Conservation (phyloP, 1,284 basidiomycete genomes). For the Megacollybia platyphylla region DNA sequence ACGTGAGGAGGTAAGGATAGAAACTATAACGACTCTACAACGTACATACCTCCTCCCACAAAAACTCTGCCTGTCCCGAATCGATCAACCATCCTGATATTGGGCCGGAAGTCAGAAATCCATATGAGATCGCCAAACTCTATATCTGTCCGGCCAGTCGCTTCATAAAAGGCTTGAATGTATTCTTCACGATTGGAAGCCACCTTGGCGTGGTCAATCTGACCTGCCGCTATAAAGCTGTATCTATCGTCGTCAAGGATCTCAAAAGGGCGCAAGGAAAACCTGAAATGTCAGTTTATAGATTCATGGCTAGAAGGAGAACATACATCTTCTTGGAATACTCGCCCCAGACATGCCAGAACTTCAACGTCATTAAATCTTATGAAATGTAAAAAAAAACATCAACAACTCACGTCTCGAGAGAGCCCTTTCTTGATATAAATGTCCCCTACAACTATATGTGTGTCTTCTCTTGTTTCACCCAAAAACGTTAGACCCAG, state of each 20-base stretch:
- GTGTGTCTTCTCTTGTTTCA: constrained; percentile 12
- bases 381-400: not conserved
- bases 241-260: constrained; percentile 16
- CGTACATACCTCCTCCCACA: constrained; percentile 16
- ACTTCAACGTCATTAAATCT: constrained; percentile 9
- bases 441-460: constrained; percentile 14
- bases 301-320: not conserved
- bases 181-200: constrained; percentile 17
- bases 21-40: not conserved
- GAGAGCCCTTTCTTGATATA: constrained; percentile 16
- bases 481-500: constrained; percentile 18
- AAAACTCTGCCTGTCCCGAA: constrained; percentile 18
- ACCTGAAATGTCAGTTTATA: constrained; percentile 10
- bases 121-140: constrained; percentile 19
- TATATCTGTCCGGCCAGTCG: constrained; percentile 17
- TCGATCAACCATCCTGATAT: constrained; percentile 18
- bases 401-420: constrained; percentile 14
- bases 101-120: constrained; percentile 15
- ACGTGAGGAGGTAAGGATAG: not conserved
- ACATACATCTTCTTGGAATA: constrained; percentile 13
- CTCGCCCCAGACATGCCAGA: constrained; percentile 24
- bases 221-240: constrained; percentile 17
- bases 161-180: constrained; percentile 15
- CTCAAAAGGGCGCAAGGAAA: constrained; percentile 19
- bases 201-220: constrained; percentile 12